Base-by-base conservation (phyloP, 2,329 filamentous ascomycete genomes). In the Colletotrichum sp. region DNA sequence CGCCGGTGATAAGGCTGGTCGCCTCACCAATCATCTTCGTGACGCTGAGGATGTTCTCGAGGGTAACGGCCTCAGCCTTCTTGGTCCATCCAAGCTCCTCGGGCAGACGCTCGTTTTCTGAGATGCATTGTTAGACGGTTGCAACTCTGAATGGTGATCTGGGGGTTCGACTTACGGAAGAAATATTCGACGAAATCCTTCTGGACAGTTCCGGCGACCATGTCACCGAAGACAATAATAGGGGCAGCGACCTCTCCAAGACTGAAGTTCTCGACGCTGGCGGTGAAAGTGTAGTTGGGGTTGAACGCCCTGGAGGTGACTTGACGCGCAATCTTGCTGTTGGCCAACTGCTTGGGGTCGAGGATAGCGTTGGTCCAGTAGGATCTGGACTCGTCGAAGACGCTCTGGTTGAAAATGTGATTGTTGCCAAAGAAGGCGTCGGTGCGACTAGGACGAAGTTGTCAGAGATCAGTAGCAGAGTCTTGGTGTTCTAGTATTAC, bases 391-490 rank as follows among this genome's bases (percentile, higher is more conserved):
- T 86, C 81, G 68, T 88, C 85, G 80, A 91, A 92, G 77, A 90
- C 80, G 4, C 84, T 86, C 69, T 87, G 82, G 81, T 91, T 90
- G 83, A 92, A 91, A 71, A 86, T 72, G 78, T 89, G 85, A 78
- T 88, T 88, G 80, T 88, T 87, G 26, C 89, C 90, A 69, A 89
- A 86, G 83, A 82, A 88, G 10, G 85, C 87, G 73, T 91, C 89
- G 3, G 83, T 79, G 30, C 89, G 89, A 55, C 86, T 88, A 28
- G 3, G 7, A 28, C 28, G 26, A 63, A 6, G 13, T 24, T 34
- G 10, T 44, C 24, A 63, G 9, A 16, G 1, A 28, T 18, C 26
- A 7, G 13, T n/a, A 63, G 6, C 8, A 9, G 7, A 15, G 32
- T 39, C 24, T 28, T 10, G 2, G 3, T n/a, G 3, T 32, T n/a